Percentiles rank a stretch among this genome's conserved stretches.
These are phyloP conservation scores for Fraxinus paxiana DNA, from an alignment of 305 asterid species.

Conservation along the genomic window DNA sequence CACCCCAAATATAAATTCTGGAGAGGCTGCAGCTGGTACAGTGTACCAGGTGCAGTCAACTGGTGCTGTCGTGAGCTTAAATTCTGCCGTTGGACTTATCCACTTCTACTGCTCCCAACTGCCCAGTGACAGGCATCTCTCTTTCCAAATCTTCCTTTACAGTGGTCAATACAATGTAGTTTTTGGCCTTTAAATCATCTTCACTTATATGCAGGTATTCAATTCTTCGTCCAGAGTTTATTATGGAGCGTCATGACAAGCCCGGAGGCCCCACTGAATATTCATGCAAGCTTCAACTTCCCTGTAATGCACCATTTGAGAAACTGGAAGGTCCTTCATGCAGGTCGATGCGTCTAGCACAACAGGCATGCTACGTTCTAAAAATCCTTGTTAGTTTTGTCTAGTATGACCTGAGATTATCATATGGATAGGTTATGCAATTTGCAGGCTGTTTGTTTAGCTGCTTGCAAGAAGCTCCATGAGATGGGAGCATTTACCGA, in stretches of 20 bases:
- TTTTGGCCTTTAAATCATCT: conserved; percentile 11
- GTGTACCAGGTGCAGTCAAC: conserved; percentile 94
- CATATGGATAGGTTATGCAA: conserved; percentile 20
- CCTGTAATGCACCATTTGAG: conserved; percentile 98
- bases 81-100: conserved; percentile 96
- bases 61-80: conserved; percentile 99
- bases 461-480: conserved; percentile 99
- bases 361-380: conserved; percentile 64
- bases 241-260: conserved; percentile 84
- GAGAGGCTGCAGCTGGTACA: conserved; percentile 53
- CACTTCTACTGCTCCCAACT: conserved; percentile 98
- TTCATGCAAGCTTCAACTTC: conserved; percentile 99
- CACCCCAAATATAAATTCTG: conserved; percentile 49
- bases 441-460: conserved; percentile 91
- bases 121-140: conserved; percentile 89
- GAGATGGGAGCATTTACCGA: conserved; percentile 99
- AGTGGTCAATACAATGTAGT: conserved; percentile 13
- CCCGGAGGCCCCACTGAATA: conserved; percentile 71
- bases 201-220: conserved; percentile 59
- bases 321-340: conserved; percentile 92
- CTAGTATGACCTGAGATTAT: conserved; percentile 20
- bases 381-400: conserved; percentile 7
- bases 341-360: conserved; percentile 95
- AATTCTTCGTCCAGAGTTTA: conserved; percentile 94
- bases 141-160: conserved; percentile 13